Evolutionary conservation across 148 eudicot species (phyloP).

Genomic region (Nepenthes gracilis): DNA sequence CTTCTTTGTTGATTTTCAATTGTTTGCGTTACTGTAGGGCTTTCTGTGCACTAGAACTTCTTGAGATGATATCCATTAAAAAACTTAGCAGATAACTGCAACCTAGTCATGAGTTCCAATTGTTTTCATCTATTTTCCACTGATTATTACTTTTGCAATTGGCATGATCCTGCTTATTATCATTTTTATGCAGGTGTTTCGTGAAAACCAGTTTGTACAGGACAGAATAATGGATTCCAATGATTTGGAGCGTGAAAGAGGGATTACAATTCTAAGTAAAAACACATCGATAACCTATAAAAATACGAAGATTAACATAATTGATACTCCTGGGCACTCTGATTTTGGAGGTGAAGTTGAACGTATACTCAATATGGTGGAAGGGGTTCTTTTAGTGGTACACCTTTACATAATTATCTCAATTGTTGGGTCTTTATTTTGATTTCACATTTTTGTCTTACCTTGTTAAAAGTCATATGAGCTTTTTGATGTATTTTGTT

Average conservation of each 20-base stretch:
- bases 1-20: too few relatives aligned
- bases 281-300: constrained; percentile 85
- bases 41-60: not conserved
- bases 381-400: constrained; percentile 97
- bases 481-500: too few relatives aligned
- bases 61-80: not conserved
- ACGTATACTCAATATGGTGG: constrained; percentile 96
- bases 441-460: not conserved
- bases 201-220: constrained; percentile 85
- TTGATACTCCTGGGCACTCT: constrained; percentile 98
- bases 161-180: not conserved
- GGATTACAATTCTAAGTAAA: constrained; percentile 94
- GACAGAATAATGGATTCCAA: constrained; percentile 99
- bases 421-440: not conserved
- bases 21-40: too few relatives aligned
- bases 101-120: not conserved
- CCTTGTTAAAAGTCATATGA: not conserved
- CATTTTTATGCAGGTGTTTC: constrained; percentile 72
- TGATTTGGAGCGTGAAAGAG: constrained; percentile 97
- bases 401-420: constrained; percentile 1
- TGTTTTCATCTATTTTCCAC: not conserved
- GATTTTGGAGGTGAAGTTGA: constrained; percentile 99
- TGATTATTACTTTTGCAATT: constrained; percentile 4
- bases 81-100: too few relatives aligned
- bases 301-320: constrained; percentile 87